Percentiles rank a stretch among this genome's conserved stretches.
Evolutionary conservation across 2,329 filamentous ascomycete genomes (phyloP).

Genomic region (Colletotrichum camelliae): DNA sequence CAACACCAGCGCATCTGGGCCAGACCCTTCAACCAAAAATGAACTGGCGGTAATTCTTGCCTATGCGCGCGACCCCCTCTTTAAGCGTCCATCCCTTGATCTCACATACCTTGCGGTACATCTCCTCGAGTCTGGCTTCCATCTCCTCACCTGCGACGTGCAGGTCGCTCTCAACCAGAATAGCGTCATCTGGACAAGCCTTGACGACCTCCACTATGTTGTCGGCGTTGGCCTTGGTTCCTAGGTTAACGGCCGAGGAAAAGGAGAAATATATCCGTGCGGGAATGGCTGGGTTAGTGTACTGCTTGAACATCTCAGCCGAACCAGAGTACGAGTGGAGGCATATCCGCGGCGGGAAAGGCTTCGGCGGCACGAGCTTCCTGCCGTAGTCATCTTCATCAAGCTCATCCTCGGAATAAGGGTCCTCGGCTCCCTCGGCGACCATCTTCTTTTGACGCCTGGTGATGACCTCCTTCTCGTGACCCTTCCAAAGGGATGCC

Average conservation of each 20-base stretch:
- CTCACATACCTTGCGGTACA: slow-evolving; percentile 76
- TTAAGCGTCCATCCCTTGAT: slow-evolving; percentile 80
- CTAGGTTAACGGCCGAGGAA: slow-evolving; percentile 82
- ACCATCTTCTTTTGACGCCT: slow-evolving; percentile 61
- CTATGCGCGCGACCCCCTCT: slow-evolving; percentile 71
- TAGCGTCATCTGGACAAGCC: slow-evolving; percentile 75
- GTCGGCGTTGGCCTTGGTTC: slow-evolving; percentile 49
- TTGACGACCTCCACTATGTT: slow-evolving; percentile 70
- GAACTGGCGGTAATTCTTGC: slow-evolving; percentile 79
- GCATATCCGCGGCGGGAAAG: slow-evolving; percentile 88
- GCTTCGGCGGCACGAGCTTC: slow-evolving; percentile 40
- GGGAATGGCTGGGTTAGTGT: slow-evolving; percentile 75
- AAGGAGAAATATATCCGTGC: slow-evolving; percentile 87
- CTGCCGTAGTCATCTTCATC: slow-evolving; percentile 22
- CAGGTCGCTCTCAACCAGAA: slow-evolving; percentile 90
- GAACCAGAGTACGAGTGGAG: slow-evolving; percentile 92
- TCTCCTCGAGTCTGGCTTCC: slow-evolving; percentile 78
- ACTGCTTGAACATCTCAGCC: slow-evolving; percentile 77
- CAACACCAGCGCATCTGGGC: background rate
- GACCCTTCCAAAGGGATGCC: slow-evolving; percentile 70
- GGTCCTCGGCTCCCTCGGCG: slow-evolving; percentile 53
- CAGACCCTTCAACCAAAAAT: slow-evolving; percentile 61
- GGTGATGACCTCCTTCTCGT: slow-evolving; percentile 67
- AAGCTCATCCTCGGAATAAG: slow-evolving; percentile 41
- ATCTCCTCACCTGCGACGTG: slow-evolving; percentile 82